These are phyloP conservation scores for Cupressus sempervirens DNA, from an alignment of 75 land plant genomes.

Conservation along the genomic window DNA sequence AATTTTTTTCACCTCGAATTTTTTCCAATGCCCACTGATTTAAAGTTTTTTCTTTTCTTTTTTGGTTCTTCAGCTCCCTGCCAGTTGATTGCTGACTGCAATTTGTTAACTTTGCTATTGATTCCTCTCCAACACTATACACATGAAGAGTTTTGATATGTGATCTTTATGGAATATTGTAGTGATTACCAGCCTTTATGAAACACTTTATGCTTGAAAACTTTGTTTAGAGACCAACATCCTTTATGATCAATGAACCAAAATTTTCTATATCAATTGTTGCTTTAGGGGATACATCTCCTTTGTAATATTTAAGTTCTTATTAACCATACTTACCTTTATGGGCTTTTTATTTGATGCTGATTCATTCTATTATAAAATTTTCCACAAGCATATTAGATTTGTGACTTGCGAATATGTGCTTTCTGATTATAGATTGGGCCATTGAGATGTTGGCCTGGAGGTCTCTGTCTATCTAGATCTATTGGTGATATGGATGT, in stretches of 20 bases:
- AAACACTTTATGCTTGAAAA: neutral
- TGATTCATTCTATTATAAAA: neutral
- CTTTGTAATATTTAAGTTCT: neutral
- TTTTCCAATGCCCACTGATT: neutral
- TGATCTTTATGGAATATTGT: neutral
- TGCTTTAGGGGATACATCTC: neutral
- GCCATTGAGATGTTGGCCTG: constrained; percentile 96
- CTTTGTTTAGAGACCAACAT: neutral
- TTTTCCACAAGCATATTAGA: neutral
- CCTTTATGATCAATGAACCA: neutral
- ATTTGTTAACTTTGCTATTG: neutral
- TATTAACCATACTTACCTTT: neutral
- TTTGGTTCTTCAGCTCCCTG: neutral
- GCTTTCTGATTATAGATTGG: constrained; percentile 62
- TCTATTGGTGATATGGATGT: constrained; percentile 98
- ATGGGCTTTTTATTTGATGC: neutral
- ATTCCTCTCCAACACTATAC: neutral
- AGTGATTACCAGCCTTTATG: neutral
- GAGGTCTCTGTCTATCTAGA: constrained; percentile 92
- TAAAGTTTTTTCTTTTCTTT: neutral
- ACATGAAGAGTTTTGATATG: neutral
- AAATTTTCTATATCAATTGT: neutral
- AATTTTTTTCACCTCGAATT: neutral
- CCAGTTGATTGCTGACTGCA: neutral
- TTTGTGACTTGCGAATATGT: neutral